phyloP scores from a whole-genome alignment of 2,329 filamentous ascomycete species.

The Aspergillus pseudoterreus region DNA sequence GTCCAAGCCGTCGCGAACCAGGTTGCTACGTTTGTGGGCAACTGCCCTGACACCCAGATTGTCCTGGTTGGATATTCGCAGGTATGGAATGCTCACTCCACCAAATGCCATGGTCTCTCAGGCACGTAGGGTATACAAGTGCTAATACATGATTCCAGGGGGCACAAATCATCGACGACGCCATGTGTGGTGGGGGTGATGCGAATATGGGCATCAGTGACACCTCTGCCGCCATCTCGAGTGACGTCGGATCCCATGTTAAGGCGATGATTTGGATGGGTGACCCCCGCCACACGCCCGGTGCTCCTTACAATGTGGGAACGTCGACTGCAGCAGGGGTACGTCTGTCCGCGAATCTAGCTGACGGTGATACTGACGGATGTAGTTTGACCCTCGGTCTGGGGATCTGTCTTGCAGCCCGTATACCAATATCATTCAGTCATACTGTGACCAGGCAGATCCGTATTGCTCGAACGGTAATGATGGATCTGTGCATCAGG shows the following conservation, averaged over 20 bases:
- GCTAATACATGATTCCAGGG: slow-evolving; percentile 38
- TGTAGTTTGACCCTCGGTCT: slow-evolving; percentile 58
- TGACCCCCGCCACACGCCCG: slow-evolving; percentile 55
- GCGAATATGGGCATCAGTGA: slow-evolving; percentile 44
- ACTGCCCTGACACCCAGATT: slow-evolving; percentile 56
- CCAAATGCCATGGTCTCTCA: too few relatives aligned
- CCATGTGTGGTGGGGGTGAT: slow-evolving; percentile 57
- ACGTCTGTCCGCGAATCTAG: slow-evolving; percentile 30
- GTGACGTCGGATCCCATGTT: slow-evolving; percentile 51
- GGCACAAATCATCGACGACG: slow-evolving; percentile 61
- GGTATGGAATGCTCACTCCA: slow-evolving; percentile 28
- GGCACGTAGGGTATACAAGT: too few relatives aligned
- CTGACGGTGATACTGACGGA: neutral
- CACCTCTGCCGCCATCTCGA: slow-evolving; percentile 42
- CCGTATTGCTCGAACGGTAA: slow-evolving; percentile 64
- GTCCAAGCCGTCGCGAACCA: slow-evolving; percentile 56
- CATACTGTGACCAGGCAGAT: slow-evolving; percentile 61
- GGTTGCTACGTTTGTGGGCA: slow-evolving; percentile 56
- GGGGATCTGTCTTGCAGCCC: slow-evolving; percentile 48
- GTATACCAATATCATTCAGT: slow-evolving; percentile 54
- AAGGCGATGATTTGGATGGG: slow-evolving; percentile 65
- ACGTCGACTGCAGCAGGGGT: slow-evolving; percentile 58
- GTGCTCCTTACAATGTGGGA: slow-evolving; percentile 58
- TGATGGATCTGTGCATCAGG: slow-evolving; percentile 56
- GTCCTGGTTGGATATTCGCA: slow-evolving; percentile 63